Base-by-base conservation (phyloP, 2,329 filamentous ascomycete species). In the Fusarium buxicola region DNA sequence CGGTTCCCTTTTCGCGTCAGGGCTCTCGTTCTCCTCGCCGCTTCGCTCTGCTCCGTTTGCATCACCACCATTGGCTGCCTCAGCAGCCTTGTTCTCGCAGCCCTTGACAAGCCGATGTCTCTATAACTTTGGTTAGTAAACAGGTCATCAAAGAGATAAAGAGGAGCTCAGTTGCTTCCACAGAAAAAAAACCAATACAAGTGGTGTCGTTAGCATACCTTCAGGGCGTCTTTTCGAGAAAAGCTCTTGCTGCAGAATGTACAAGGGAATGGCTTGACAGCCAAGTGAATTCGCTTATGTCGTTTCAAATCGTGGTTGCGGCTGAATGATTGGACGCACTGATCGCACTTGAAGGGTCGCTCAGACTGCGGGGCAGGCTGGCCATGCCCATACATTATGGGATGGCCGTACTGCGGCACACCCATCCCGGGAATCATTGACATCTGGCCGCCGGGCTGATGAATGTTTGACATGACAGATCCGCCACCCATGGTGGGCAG, bases 251-350 rank as follows among this genome's bases (percentile, higher is more conserved):
- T 93, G 74, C 95, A 99, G 72, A 90, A 90, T 7, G 82, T 86
- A 75, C 95, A 99, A 0, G 94, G 94, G 75, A 94, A 98, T 0
- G 95, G 95, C 82, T 99, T 99, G 35, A 98, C 92, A 0, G 93
- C 92, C 55, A 98, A 78, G 76, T 99, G 95, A 57, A 98, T 98
- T 45, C 93, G 83, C 82, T 97, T 97, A 76, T 99, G 95, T 47
- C 95, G 86, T 79, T 99, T 99, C 69, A 98, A 77, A 73, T 98
- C 95, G 73, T 98, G 95, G 66, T 98, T 98, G 5, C 95, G 85
- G 76, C 96, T 98, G 80, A 99, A 99, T 32, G 92, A 94, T 74
- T 96, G 92, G 1, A 91, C 87, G 72, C 95, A 99, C 73, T 91
- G 86, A 69, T 98, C 93, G 74, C 95, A 99, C 77, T 94, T 94